Evolutionary conservation across 345 rosid genomes (phyloP), one percentile per base, ranked within the genome.

Genomic region (Mallotus nudiflorus): DNA sequence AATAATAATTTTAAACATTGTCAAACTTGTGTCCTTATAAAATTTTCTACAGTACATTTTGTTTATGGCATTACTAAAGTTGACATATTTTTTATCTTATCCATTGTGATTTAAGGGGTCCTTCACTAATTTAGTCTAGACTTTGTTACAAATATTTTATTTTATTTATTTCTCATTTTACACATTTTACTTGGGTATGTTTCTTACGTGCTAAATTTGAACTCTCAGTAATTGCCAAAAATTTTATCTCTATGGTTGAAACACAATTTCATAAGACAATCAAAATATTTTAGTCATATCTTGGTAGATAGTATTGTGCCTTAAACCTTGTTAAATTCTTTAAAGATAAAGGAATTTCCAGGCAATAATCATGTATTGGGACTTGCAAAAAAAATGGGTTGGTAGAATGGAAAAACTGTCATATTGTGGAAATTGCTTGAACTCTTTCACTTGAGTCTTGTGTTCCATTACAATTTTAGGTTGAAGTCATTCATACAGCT

Each of bases 241-340:
- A n/a, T n/a, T n/a, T n/a, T 44, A 16, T 44, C 3, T 10, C 0
- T 46, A 6, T 18, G 65, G 37, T 33, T 37, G 65, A 60, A 24
- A 60, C 65, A 60, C 48, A 60, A 60, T 37, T 60, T 60, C 46
- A 18, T 0, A 37, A 60, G n/a, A 60, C 1, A 60, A n/a, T 33
- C 28, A 60, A 60, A 60, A 60, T 60, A 15, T 37, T 60, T 60
- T 9, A 46, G 19, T 60, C 45, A 33, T 45, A 60, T 60, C 37
- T 1, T 9, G 3, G 27, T 7, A 18, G 65, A 19, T 45, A 60
- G 18, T 37, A 19, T 37, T 60, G 19, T 60, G 27, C 46, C 3
- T 60, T 28, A 2, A 8, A 60, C n/a, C n/a, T n/a, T n/a, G n/a
- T n/a, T n/a, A n/a, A n/a, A n/a, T n/a, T n/a, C n/a, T n/a, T n/a